Evolutionary conservation across 2,329 filamentous ascomycete species (phyloP), one percentile per base, ranked within the genome.

Genomic region (Neonectria neomacrospora): DNA sequence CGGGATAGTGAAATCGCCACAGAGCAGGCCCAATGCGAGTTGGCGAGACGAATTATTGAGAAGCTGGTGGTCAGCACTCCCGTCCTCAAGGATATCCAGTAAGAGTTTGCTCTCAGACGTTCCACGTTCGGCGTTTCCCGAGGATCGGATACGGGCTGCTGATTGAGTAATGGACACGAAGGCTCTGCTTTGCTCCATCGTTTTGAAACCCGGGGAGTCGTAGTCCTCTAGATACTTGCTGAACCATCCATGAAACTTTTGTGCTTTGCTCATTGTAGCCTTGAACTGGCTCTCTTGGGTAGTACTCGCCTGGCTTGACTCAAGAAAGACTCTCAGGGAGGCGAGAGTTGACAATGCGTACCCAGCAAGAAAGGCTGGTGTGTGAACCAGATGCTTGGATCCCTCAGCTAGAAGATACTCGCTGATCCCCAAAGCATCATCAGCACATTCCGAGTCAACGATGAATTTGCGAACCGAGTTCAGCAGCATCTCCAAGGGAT

Each of bases 401-500:
- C 95, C 94, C 54, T 86, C 85, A 6, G 86, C 82, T 14, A 98
- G 82, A 1, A 99, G 84, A 77, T 97, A 97, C 76, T 93, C 91
- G 63, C 92, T 89, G 34, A 99, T 86, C 0, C 94, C 95, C 47
- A 98, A 84, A 1, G 92, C 90, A 80, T 99, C 96, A 73, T 97
- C 93, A 10, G 94, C 92, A 77, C 95, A 98, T 73, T 96, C 91
- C 0, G 90, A 85, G 69, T 98, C 91, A 1, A 90, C 90, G 6
- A 98, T 82, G 68, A 94, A 96, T 0, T 89, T 88, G 10, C 91
- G 86, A 20, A 97, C 83, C 1, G 91, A 90, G 71, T 94, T 92
- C 2, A 99, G 83, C 0, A 97, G 83, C 92, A 97, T 96, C 76
- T 99, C 93, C 14, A 97, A 77, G 11, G 93, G 92, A 74, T 98